Percentiles rank a stretch among this genome's conserved stretches.
phyloP scores from a whole-genome alignment of 208 protist genomes.

The Trypanosoma platydactyli region DNA sequence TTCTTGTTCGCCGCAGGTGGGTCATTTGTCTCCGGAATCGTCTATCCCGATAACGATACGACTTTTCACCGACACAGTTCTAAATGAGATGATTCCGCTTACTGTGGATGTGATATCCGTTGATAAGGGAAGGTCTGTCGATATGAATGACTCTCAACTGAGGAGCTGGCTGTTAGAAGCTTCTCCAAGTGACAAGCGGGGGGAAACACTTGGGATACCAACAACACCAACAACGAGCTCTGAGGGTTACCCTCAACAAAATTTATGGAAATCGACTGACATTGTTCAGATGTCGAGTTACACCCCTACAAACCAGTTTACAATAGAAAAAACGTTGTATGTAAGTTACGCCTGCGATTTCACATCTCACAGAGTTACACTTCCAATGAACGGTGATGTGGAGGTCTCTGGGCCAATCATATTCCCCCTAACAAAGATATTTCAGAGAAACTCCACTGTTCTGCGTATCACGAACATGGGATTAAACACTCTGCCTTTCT shows the following conservation, averaged over 20 bases:
- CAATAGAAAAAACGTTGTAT: slow-evolving; percentile 51
- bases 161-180: slow-evolving; percentile 59
- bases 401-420: slow-evolving; percentile 40
- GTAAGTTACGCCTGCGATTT: slow-evolving; percentile 72
- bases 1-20: slow-evolving; percentile 38
- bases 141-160: slow-evolving; percentile 74
- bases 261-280: slow-evolving; percentile 75
- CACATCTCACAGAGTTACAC: slow-evolving; percentile 51
- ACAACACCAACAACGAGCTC: slow-evolving; percentile 10
- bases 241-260: slow-evolving; percentile 35
- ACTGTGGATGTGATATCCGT: slow-evolving; percentile 34
- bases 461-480: slow-evolving; percentile 91
- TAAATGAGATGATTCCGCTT: slow-evolving; percentile 28
- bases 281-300: slow-evolving; percentile 71
- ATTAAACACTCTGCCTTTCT: slow-evolving; percentile 71
- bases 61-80: slow-evolving; percentile 33
- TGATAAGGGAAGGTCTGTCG: slow-evolving; percentile 26
- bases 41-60: slow-evolving; percentile 47
- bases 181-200: slow-evolving; percentile 2
- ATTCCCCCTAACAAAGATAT: slow-evolving; percentile 94
- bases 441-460: slow-evolving; percentile 79
- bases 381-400: slow-evolving; percentile 38
- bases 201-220: slow-evolving; percentile 30
- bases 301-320: slow-evolving; percentile 37
- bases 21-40: slow-evolving; percentile 59